phyloP scores from a whole-genome alignment of 495 filamentous ascomycete species.

The Geopyxis carbonaria region DNA sequence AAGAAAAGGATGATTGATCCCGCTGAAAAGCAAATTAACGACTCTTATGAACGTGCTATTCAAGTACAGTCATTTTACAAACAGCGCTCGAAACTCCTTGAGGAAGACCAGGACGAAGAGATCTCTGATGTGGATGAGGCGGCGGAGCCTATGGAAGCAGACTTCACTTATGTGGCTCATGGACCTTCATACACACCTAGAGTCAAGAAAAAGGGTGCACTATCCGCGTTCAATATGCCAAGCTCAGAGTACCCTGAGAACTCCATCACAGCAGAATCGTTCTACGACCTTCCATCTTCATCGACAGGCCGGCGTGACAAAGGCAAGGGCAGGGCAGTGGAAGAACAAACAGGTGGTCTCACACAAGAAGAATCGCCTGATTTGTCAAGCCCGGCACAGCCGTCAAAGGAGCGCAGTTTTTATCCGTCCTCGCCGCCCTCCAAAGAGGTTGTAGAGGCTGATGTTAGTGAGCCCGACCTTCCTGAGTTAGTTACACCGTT shows the following conservation, averaged over 20 bases:
- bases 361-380: neutral
- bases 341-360: neutral
- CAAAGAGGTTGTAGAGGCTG: slow-evolving; percentile 2
- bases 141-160: slow-evolving; percentile 2
- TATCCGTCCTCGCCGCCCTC: slow-evolving; percentile 2
- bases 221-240: neutral
- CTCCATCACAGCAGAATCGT: slow-evolving; percentile 6
- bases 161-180: slow-evolving; percentile 9
- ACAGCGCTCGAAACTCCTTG: too few species aligned
- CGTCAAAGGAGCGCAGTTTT: slow-evolving; percentile 1
- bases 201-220: slow-evolving; percentile 5
- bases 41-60: too few species aligned
- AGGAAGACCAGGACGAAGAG: slow-evolving; percentile 6
- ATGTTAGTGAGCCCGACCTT: too few species aligned
- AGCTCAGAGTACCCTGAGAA: slow-evolving; percentile 8
- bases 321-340: slow-evolving; percentile 1
- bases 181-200: slow-evolving; percentile 11
- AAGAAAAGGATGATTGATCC: too few species aligned
- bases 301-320: neutral
- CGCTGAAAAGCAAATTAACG: too few species aligned
- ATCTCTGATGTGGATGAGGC: slow-evolving; percentile 8
- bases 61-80: too few species aligned
- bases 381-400: neutral
- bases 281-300: slow-evolving; percentile 10
- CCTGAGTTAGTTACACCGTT: too few species aligned